Percentiles rank a stretch among this genome's conserved stretches.
Conservation (phyloP, 306 rosid species). For the Betula pendula region DNA sequence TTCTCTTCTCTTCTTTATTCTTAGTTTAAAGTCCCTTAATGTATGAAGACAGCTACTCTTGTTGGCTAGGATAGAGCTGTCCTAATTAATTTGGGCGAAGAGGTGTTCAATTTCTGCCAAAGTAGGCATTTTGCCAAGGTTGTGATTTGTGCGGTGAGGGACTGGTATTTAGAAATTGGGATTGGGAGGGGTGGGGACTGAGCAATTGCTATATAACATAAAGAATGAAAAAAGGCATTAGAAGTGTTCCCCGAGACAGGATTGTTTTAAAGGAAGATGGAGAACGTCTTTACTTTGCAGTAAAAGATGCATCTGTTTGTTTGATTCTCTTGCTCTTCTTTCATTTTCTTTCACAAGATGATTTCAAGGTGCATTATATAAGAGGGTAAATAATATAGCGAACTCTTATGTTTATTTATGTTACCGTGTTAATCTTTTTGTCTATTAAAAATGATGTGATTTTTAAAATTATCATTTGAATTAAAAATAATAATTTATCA, state of each 20-base stretch:
- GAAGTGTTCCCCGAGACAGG: not conserved
- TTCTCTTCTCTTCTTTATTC: too few relatives aligned
- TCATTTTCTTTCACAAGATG: not conserved
- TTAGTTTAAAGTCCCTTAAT: constrained; percentile 46
- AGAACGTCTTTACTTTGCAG: not conserved
- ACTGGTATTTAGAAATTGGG: not conserved
- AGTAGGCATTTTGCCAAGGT: not conserved
- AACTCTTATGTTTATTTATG: too few relatives aligned
- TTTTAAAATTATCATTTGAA: too few relatives aligned
- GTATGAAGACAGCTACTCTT: constrained; percentile 44
- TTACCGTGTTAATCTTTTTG: too few relatives aligned
- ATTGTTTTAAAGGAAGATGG: not conserved
- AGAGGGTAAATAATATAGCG: too few relatives aligned
- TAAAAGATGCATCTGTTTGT: not conserved
- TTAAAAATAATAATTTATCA: too few relatives aligned
- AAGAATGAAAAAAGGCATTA: constrained; percentile 1
- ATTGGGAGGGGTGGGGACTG: not conserved
- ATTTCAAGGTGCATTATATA: too few relatives aligned
- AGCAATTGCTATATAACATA: constrained; percentile 4
- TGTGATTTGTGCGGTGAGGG: not conserved
- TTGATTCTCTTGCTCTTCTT: not conserved
- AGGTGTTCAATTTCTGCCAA: not conserved
- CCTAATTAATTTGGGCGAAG: constrained; percentile 2
- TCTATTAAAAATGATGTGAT: too few relatives aligned
- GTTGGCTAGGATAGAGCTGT: not conserved